Conservation (phyloP, 1,284 basidiomycete genomes). For the Volvariella volvacea region DNA sequence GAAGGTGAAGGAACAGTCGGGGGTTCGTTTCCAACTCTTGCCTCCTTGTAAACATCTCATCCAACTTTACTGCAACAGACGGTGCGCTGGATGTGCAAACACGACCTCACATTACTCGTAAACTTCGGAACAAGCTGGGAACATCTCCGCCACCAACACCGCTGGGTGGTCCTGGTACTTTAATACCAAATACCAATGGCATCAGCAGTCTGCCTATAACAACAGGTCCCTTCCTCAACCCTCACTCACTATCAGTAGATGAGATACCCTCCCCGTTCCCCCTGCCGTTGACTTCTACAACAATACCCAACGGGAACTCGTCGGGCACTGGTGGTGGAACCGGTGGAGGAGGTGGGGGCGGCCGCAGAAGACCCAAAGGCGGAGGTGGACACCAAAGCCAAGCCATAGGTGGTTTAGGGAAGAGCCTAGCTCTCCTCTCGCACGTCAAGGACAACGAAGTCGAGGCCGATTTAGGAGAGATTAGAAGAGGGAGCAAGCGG, state of each 20-base stretch:
- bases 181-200: slow-evolving; percentile 15
- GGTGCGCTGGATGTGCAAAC: slow-evolving; percentile 65
- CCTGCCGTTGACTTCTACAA: slow-evolving; percentile 56
- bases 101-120: slow-evolving; percentile 73
- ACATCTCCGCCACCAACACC: slow-evolving; percentile 58
- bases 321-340: slow-evolving; percentile 25
- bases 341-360: slow-evolving; percentile 32
- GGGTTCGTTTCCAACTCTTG: slow-evolving; percentile 30
- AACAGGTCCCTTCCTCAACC: slow-evolving; percentile 63
- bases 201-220: slow-evolving; percentile 48
- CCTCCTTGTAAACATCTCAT: neutral
- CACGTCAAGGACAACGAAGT: slow-evolving; percentile 59
- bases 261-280: slow-evolving; percentile 80
- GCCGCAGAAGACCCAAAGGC: slow-evolving; percentile 51
- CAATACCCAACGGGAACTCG: slow-evolving; percentile 25
- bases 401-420: slow-evolving; percentile 55
- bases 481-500: slow-evolving; percentile 65
- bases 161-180: slow-evolving; percentile 30
- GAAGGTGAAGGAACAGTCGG: slow-evolving; percentile 69
- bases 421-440: slow-evolving; percentile 49
- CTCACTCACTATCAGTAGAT: slow-evolving; percentile 73
- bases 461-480: slow-evolving; percentile 68
- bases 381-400: slow-evolving; percentile 45
- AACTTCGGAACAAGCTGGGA: slow-evolving; percentile 69
- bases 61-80: slow-evolving; percentile 34